A percentile compares a stretch with the other conserved stretches of the same genome.
phyloP scores from a whole-genome alignment of 371 early-diverging fungal species.

The Mucor lusitanicus region DNA sequence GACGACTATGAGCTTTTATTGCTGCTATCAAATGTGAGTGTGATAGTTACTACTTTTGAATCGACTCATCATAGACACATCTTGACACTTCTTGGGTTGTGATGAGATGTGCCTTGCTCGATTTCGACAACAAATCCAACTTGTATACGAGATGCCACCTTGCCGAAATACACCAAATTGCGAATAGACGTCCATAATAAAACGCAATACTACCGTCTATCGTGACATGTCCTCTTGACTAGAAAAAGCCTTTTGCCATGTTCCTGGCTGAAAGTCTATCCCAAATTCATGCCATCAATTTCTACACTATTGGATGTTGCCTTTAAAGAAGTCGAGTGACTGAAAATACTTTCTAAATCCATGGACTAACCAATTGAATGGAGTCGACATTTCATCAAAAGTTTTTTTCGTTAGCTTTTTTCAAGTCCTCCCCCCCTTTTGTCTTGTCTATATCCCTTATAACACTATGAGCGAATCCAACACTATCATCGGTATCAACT shows the following conservation, averaged over 20 bases:
- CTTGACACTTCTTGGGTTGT: not conserved
- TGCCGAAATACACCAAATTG: not conserved
- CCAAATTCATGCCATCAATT: not conserved
- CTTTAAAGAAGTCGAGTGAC: not conserved
- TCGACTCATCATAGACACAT: not conserved
- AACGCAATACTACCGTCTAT: too few relatives aligned
- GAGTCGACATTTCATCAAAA: not conserved
- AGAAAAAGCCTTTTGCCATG: not conserved
- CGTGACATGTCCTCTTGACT: not conserved
- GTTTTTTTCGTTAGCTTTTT: constrained; percentile 10
- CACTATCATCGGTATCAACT: constrained; percentile 80
- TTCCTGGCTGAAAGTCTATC: not conserved
- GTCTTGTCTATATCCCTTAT: constrained; percentile 2
- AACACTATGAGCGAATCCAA: constrained; percentile 38
- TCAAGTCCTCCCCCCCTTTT: not conserved
- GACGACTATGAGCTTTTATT: too few relatives aligned
- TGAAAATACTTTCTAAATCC: not conserved
- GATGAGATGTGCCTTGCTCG: not conserved
- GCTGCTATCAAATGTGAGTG: not conserved
- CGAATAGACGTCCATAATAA: not conserved
- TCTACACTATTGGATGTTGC: not conserved
- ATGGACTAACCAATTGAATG: not conserved
- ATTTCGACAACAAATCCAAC: not conserved
- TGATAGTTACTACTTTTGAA: not conserved
- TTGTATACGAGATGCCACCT: not conserved